Base-by-base conservation (phyloP, 169 alveolate genomes). In the Plasmodium gonderi region DNA sequence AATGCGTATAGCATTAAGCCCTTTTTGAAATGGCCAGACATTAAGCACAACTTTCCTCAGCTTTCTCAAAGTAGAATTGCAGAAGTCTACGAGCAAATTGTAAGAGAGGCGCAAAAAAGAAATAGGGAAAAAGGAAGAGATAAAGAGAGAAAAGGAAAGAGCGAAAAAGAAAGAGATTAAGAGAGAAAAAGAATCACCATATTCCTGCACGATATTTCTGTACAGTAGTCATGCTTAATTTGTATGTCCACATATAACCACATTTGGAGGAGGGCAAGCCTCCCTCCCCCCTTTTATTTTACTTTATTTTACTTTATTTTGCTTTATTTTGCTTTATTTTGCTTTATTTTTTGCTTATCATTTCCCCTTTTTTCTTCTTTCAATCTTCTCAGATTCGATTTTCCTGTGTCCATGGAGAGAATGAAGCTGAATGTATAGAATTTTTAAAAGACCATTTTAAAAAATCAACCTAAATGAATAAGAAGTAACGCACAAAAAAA, bases 1-100 rank as follows among this genome's bases (percentile, higher is more conserved):
- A 20, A 76, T 12, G 40, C 89, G 17, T 75, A 85, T 54, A 85
- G 68, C n/a, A 78, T 85, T 14, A 85, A 75, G 64, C 92, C 92
- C 69, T 85, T 85, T 75, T 65, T 85, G 49, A 85, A 85, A 67
- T 85, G 92, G 92, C 92, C 92, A 51, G 87, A 85, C 75, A 85
- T 85, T 75, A 76, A 78, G 49, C 85, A 85, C 49, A 74, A 85
- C 87, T 85, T 85, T 14, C 92, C 92, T 5, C 40, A 74, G 2
- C 60, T 85, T 33, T 38, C 89, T n/a, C 45, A 49, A 20, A 74
- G 23, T 47, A 72, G 80, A 60, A 85, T 85, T 44, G 67, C 33
- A 44, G 92, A 85, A 44, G 49, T 85, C 54, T 85, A 85, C 74
- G 92, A 85, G 51, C 87, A 85, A 75, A 85, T 85, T 49, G 92